Evolutionary conservation across 1,284 basidiomycete species (phyloP), one percentile per base, ranked within the genome.

Genomic region (Fomitopsis schrenkii): DNA sequence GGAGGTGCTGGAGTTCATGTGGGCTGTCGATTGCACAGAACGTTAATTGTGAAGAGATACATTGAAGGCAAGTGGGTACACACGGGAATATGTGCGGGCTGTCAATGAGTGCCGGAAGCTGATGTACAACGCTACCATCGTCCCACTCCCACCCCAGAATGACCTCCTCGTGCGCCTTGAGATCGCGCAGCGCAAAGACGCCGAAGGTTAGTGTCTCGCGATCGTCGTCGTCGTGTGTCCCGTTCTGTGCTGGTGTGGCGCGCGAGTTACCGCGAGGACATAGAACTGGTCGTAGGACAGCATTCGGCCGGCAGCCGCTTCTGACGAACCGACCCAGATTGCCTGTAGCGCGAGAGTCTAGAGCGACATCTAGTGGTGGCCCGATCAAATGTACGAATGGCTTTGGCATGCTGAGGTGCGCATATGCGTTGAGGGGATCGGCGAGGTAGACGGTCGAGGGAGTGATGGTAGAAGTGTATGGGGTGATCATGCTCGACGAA

Each of bases 141-240:
- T 97, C 95, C 96, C 95, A 98, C 72, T 97, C 95, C 95, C 96
- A 98, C 0, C 91, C 93, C 0, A 98, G 75, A 0, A 96, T 87
- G 44, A 98, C 85, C 76, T 98, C 97, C 68, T 97, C 94, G 56
- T 90, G 83, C 41, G 86, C 84, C 62, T 83, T 83, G 62, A 98
- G 81, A 66, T 94, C 90, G 17, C 86, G 77, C 19, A 90, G 74
- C 0, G 95, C 93, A 67, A 97, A 98, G 1, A 98, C 77, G 0
- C 89, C 95, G 70, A 98, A 95, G 1, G 81, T 78, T 0, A 97
- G 77, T 28, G 82, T 80, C 3, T 78, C 77, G 0, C 73, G 71
- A 22, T 69, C 66, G 57, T 64, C 60, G 64, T 60, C 46, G 45
- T 57, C 42, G 26, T 30, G 38, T 58, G 55, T 46, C 57, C 45